Percentiles rank a stretch among this genome's conserved stretches.
Evolutionary conservation across 306 rosid genomes (phyloP).

Genomic region (Heteromeles arbutifolia): DNA sequence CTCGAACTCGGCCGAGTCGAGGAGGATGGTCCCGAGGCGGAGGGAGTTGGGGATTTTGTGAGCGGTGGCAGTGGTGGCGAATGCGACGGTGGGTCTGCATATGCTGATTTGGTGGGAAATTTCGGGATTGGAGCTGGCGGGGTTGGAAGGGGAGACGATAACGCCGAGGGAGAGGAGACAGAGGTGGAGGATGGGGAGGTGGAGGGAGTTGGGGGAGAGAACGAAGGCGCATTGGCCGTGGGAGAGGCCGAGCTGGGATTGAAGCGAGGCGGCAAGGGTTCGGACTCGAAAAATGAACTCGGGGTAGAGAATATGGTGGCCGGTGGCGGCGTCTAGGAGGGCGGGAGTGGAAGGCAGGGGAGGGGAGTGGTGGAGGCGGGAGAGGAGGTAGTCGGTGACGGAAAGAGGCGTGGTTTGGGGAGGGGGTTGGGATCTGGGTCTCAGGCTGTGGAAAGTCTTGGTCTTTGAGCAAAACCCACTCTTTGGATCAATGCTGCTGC

Average conservation of each 20-base stretch:
- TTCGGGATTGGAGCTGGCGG: constrained; percentile 13
- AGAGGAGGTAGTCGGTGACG: constrained; percentile 17
- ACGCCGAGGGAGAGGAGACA: constrained; percentile 28
- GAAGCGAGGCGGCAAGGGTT: constrained; percentile 15
- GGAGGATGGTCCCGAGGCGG: not conserved
- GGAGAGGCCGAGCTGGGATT: not conserved
- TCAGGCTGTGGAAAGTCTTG: constrained; percentile 14
- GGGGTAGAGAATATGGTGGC: constrained; percentile 12
- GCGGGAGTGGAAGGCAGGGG: constrained; percentile 18
- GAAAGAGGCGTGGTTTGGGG: constrained; percentile 19
- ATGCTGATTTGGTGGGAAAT: constrained; percentile 27
- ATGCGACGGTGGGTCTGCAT: constrained; percentile 24
- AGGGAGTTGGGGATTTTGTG: constrained; percentile 15
- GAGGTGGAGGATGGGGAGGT: constrained; percentile 27
- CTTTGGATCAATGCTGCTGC: not conserved
- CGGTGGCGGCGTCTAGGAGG: constrained; percentile 13
- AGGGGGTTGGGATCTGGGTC: constrained; percentile 13
- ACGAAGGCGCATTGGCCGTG: constrained; percentile 16
- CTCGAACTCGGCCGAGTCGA: constrained; percentile 26
- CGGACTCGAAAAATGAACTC: constrained; percentile 20
- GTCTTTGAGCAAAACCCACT: constrained; percentile 22
- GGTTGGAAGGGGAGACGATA: constrained; percentile 28
- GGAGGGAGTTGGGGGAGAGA: constrained; percentile 24
- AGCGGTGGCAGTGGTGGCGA: constrained; percentile 18
- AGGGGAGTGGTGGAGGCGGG: constrained; percentile 14